A percentile compares a stretch with the other conserved stretches of the same genome.
These are phyloP conservation scores for Colletotrichum sp. DNA, from an alignment of 2,329 filamentous ascomycete genomes.

Conservation along the genomic window DNA sequence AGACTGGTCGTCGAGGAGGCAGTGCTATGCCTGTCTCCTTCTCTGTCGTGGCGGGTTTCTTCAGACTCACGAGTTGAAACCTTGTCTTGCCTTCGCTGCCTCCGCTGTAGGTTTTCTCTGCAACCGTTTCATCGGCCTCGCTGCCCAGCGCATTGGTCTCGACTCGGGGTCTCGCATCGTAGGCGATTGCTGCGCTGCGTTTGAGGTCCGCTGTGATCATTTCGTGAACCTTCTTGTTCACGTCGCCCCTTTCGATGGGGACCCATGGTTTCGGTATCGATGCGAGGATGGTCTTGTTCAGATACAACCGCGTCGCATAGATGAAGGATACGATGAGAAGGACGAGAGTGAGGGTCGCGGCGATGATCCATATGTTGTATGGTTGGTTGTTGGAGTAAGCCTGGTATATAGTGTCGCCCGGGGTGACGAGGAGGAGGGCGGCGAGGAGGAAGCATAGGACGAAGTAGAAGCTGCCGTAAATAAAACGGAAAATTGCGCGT, in stretches of 20 bases:
- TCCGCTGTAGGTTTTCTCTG: constrained; percentile 22
- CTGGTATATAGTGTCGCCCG: constrained; percentile 81
- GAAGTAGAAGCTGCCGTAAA: constrained; percentile 81
- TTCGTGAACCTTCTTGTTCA: constrained; percentile 74
- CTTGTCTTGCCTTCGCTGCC: constrained; percentile 20
- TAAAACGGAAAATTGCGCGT: constrained; percentile 73
- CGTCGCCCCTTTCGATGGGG: constrained; percentile 84
- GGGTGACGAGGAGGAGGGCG: constrained; percentile 78
- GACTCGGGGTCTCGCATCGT: constrained; percentile 75
- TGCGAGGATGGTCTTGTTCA: constrained; percentile 78
- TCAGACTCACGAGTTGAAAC: constrained; percentile 28
- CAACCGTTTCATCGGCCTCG: constrained; percentile 5
- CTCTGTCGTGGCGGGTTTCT: constrained; percentile 41
- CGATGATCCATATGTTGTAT: constrained; percentile 85
- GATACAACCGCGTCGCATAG: constrained; percentile 85
- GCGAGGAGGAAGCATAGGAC: constrained; percentile 76
- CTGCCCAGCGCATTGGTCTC: constrained; percentile 25
- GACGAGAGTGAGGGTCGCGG: constrained; percentile 76
- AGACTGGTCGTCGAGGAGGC: constrained; percentile 59
- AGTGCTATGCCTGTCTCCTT: constrained; percentile 52
- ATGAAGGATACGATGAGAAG: constrained; percentile 74
- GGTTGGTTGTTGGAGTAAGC: constrained; percentile 69
- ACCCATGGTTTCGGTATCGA: constrained; percentile 88
- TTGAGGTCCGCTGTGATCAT: constrained; percentile 77
- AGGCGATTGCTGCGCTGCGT: constrained; percentile 81